Evolutionary conservation across 2,329 filamentous ascomycete species (phyloP), one percentile per base, ranked within the genome.

Genomic region (Colletotrichum noveboracense): DNA sequence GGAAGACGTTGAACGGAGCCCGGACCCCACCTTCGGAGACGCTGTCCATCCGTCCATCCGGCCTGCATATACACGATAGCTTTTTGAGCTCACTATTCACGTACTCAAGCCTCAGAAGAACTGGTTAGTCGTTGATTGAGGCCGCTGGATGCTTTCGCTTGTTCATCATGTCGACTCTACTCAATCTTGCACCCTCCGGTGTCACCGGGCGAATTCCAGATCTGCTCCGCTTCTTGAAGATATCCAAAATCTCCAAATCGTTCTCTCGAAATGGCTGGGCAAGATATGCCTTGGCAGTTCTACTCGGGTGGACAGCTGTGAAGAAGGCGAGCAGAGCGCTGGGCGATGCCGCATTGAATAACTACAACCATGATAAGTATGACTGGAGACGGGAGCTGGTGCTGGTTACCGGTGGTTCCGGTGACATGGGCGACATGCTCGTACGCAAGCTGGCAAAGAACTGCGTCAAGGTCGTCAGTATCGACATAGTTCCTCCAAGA

Each of bases 381-480:
- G 74, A 76, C 71, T 76, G 74, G 71, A 55, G 66, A 36, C 56
- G 66, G 14, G 74, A 76, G 21, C 78, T 88, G 3, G 87, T 86
- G 1, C 81, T 88, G 14, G 21, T 76, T 9, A 74, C 74, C 24
- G 74, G 74, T 18, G 74, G 74, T 10, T 74, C 70, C 36, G 70
- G 74, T 18, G 71, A 61, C 24, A 38, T 76, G 9, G 74, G 71
- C 18, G 62, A 76, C 8, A 43, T 24, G 21, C 52, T 74, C 14
- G 66, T 74, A 10, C 71, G 74, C 26, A 74, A 76, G 38, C 9
- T 76, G 28, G 74, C 74, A 8, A 74, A 74, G 61, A 66, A 70
- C 28, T 70, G 65, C 26, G 34, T 74, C 66, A 76, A 74, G 18
- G 74, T 76, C 16, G 10, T 76, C 38, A 74, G 66, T 26, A 24